These are phyloP conservation scores for Diaporthe sp. DNA, from an alignment of 2,329 filamentous ascomycete genomes.

Conservation along the genomic window DNA sequence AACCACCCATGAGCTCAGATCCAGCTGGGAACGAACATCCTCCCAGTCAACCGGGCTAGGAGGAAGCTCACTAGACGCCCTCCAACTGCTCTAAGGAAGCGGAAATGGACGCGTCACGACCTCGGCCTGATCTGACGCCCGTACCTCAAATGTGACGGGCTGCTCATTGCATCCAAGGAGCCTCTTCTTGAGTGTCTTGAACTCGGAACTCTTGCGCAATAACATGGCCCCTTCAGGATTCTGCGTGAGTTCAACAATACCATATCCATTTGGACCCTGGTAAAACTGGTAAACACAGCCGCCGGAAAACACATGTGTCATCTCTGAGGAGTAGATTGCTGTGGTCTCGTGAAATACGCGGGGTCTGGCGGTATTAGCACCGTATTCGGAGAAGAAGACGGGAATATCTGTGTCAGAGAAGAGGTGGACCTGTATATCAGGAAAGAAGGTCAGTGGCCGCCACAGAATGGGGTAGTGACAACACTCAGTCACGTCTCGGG, in stretches of 20 bases:
- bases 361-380: constrained; percentile 61
- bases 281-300: constrained; percentile 71
- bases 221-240: neutral
- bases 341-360: constrained; percentile 67
- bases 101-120: neutral
- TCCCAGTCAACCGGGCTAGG: neutral
- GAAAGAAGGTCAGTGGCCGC: neutral
- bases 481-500: too few species aligned
- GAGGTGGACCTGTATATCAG: constrained; percentile 47
- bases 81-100: neutral
- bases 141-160: neutral
- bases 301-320: constrained; percentile 65
- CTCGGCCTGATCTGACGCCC: neutral
- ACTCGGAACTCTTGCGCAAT: neutral
- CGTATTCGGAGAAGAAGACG: constrained; percentile 70
- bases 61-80: neutral
- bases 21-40: neutral
- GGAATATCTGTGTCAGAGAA: constrained; percentile 65
- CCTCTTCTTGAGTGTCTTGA: constrained; percentile 20
- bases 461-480: neutral
- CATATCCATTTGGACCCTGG: constrained; percentile 56
- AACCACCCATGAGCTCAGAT: constrained; percentile 2
- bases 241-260: constrained; percentile 50
- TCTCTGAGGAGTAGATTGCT: constrained; percentile 63
- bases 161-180: neutral